Evolutionary conservation across 2,329 filamentous ascomycete species (phyloP).

Genomic region (Rosellinia necatrix): DNA sequence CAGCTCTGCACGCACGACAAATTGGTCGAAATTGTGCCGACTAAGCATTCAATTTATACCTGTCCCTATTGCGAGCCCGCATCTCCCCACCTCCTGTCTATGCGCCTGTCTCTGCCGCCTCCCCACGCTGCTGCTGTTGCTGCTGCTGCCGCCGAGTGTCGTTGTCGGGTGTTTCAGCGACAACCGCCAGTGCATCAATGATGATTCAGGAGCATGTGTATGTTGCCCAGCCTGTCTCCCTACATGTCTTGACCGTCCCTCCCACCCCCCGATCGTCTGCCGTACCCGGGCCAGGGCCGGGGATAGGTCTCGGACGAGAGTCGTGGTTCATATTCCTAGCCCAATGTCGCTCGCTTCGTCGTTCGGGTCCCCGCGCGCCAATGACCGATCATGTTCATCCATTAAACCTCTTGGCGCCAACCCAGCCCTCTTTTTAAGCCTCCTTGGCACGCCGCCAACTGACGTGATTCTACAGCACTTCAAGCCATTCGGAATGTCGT

Average conservation of each 20-base stretch:
- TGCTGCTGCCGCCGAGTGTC: constrained; percentile 27
- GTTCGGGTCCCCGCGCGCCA: constrained; percentile 17
- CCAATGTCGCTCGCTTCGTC: constrained; percentile 12
- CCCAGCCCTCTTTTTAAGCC: constrained; percentile 37
- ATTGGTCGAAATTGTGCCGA: constrained; percentile 13
- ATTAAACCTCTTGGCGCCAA: constrained; percentile 41
- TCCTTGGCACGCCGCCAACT: constrained; percentile 40
- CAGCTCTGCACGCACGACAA: too few species aligned
- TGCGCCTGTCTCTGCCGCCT: constrained; percentile 9
- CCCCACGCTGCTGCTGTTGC: constrained; percentile 14
- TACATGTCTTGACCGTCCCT: constrained; percentile 19
- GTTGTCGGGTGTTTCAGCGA: constrained; percentile 36
- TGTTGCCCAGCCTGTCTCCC: constrained; percentile 16
- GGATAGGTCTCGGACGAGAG: background rate
- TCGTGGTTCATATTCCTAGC: constrained; percentile 17
- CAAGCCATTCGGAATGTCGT: constrained; percentile 43
- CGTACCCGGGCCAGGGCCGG: background rate
- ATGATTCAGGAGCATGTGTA: constrained; percentile 43
- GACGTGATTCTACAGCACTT: constrained; percentile 42
- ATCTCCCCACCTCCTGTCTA: constrained; percentile 11
- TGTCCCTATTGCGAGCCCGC: constrained; percentile 8
- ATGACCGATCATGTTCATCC: constrained; percentile 27
- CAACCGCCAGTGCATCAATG: constrained; percentile 33
- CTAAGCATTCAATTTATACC: constrained; percentile 15
- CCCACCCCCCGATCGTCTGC: background rate